Percentiles rank a stretch among this genome's conserved stretches.
These are phyloP conservation scores for Aspergillus ochraceus DNA, from an alignment of 2,329 filamentous ascomycete genomes.

Conservation along the genomic window DNA sequence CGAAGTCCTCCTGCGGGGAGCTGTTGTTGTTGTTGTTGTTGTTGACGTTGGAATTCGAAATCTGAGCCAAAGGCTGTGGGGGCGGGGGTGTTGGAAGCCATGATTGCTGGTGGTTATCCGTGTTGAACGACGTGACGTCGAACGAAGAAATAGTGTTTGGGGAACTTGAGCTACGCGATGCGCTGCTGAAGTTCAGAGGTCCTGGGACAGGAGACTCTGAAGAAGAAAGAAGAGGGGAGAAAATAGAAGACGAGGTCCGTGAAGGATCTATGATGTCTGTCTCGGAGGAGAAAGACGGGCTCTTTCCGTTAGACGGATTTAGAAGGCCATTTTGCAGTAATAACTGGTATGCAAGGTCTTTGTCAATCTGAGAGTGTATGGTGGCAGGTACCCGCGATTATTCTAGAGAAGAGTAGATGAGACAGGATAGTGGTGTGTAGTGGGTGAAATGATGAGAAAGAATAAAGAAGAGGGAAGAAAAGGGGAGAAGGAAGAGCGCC, in stretches of 20 bases:
- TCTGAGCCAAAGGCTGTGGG: constrained; percentile 44
- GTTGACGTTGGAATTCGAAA: constrained; percentile 28
- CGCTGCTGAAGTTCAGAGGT: constrained; percentile 48
- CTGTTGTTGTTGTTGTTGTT: constrained; percentile 33
- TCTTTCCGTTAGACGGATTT: constrained; percentile 31
- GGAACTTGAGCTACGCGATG: constrained; percentile 46
- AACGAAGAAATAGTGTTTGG: constrained; percentile 37
- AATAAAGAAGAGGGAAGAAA: constrained; percentile 3
- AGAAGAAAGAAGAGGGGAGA: constrained; percentile 31
- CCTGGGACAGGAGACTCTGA: constrained; percentile 47
- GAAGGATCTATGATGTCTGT: constrained; percentile 44
- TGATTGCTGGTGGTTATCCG: constrained; percentile 49
- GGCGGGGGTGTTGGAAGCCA: constrained; percentile 48
- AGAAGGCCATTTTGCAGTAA: constrained; percentile 42
- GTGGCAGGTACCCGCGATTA: constrained; percentile 8
- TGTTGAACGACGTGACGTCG: constrained; percentile 50
- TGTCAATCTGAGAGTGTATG: constrained; percentile 18
- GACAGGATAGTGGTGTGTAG: neutral
- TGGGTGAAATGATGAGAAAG: neutral
- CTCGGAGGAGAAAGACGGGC: constrained; percentile 38
- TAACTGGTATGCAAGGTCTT: constrained; percentile 20
- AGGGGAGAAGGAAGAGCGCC: constrained; percentile 24
- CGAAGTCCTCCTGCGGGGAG: constrained; percentile 44
- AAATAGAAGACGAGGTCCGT: constrained; percentile 27
- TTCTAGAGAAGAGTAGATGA: neutral